These are phyloP conservation scores for Halophytophthora batemanensis DNA, from an alignment of 352 stramenopile genomes.

Conservation along the genomic window DNA sequence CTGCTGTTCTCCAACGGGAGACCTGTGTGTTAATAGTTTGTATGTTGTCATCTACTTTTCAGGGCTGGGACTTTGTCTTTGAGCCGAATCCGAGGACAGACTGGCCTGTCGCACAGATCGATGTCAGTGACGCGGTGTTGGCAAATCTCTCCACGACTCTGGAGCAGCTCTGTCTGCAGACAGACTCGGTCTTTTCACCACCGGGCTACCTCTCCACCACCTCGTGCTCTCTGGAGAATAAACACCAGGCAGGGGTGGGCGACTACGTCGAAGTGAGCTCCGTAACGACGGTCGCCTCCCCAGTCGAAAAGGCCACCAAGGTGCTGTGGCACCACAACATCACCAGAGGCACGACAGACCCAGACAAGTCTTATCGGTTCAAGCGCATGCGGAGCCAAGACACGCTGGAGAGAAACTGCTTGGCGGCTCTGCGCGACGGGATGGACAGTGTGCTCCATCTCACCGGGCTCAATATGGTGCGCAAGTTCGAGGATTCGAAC, in stretches of 20 bases:
- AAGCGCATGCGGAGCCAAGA: slow-evolving; percentile 12
- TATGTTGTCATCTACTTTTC: neutral
- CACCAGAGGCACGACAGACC: slow-evolving; percentile 21
- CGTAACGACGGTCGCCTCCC: slow-evolving; percentile 13
- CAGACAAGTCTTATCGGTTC: slow-evolving; percentile 26
- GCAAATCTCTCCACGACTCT: slow-evolving; percentile 10
- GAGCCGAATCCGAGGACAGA: slow-evolving; percentile 7
- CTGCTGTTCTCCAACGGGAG: too few species aligned
- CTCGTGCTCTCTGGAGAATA: slow-evolving; percentile 8
- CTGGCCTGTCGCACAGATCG: slow-evolving; percentile 4
- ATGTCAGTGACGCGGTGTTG: slow-evolving; percentile 21
- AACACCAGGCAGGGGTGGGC: neutral
- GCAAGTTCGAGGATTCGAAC: slow-evolving; percentile 22
- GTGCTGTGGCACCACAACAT: slow-evolving; percentile 25
- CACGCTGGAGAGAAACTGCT: slow-evolving; percentile 24
- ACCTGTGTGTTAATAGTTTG: neutral
- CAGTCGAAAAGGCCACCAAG: slow-evolving; percentile 9
- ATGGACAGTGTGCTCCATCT: slow-evolving; percentile 6
- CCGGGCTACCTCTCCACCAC: slow-evolving; percentile 1
- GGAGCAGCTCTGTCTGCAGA: slow-evolving; percentile 10
- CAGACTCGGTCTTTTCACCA: slow-evolving; percentile 5
- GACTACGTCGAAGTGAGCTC: slow-evolving; percentile 20
- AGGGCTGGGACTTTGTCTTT: slow-evolving; percentile 19
- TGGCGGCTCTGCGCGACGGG: slow-evolving; percentile 17
- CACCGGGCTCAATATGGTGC: slow-evolving; percentile 22